Conservation (phyloP, 768 basidiomycete genomes). For the Sarcodon aspratus region DNA sequence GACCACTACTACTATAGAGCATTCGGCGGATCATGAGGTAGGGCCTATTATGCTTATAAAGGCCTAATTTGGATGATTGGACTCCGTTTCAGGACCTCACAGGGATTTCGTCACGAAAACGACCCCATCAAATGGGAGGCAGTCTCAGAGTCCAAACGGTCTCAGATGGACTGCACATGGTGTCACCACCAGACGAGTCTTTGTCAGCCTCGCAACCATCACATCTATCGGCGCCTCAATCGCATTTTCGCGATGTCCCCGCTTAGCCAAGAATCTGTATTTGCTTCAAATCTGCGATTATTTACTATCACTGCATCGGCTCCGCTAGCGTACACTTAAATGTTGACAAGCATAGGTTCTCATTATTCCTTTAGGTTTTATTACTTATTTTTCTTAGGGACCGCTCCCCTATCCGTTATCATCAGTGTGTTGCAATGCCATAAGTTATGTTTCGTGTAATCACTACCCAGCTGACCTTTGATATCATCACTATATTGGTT, state of each 20-base stretch:
- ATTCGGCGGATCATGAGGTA: not conserved
- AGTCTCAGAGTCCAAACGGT: slow-evolving; percentile 35
- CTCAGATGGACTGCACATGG: slow-evolving; percentile 35
- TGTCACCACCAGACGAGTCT: slow-evolving; percentile 42
- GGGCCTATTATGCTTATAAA: not conserved
- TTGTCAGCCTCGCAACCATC: slow-evolving; percentile 33
- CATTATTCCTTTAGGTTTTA: not conserved
- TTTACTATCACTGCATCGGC: too few species aligned
- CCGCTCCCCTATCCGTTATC: not conserved
- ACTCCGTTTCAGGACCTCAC: slow-evolving; percentile 33
- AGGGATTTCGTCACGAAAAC: slow-evolving; percentile 45
- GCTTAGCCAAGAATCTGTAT: not conserved
- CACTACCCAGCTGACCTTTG: too few species aligned
- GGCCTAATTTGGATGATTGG: slow-evolving; percentile 1
- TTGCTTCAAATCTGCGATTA: too few species aligned
- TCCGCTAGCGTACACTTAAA: not conserved
- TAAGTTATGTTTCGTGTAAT: too few species aligned
- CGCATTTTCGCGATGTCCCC: not conserved
- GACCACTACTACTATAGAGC: too few species aligned
- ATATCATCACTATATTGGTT: too few species aligned
- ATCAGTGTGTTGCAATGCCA: not conserved
- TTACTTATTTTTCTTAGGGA: not conserved
- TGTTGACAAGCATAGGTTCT: not conserved
- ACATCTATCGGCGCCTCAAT: not conserved
- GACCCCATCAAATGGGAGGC: slow-evolving; percentile 52